These are phyloP conservation scores for Leccinum subspadiceum DNA, from an alignment of 1,284 basidiomycete species.

Conservation along the genomic window DNA sequence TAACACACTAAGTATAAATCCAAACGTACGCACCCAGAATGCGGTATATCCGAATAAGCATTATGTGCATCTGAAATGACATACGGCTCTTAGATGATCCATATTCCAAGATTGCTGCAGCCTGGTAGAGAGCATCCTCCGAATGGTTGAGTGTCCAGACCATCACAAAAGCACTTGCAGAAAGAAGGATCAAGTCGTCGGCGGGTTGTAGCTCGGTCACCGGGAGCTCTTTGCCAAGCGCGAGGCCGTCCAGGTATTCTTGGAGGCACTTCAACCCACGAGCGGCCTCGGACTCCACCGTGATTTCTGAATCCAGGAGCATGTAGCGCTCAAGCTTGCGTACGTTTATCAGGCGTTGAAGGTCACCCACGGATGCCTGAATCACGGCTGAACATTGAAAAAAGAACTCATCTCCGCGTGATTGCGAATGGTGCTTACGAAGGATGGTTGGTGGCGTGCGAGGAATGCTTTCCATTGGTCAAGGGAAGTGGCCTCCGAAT, in stretches of 20 bases:
- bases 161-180: slow-evolving; percentile 65
- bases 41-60: slow-evolving; percentile 77
- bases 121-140: slow-evolving; percentile 59
- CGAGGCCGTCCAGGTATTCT: slow-evolving; percentile 64
- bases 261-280: slow-evolving; percentile 50
- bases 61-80: slow-evolving; percentile 72
- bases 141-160: slow-evolving; percentile 59
- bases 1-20: neutral
- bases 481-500: slow-evolving; percentile 46
- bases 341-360: slow-evolving; percentile 66
- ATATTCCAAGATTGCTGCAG: slow-evolving; percentile 67
- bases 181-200: slow-evolving; percentile 80
- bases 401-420: slow-evolving; percentile 12
- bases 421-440: slow-evolving; percentile 41
- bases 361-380: slow-evolving; percentile 47
- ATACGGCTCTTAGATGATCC: slow-evolving; percentile 71
- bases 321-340: slow-evolving; percentile 69
- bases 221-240: slow-evolving; percentile 63
- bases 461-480: slow-evolving; percentile 58
- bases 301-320: slow-evolving; percentile 47
- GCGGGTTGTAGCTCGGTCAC: slow-evolving; percentile 82
- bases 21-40: slow-evolving; percentile 54
- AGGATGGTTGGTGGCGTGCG: slow-evolving; percentile 42
- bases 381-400: slow-evolving; percentile 11
- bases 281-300: slow-evolving; percentile 52